A percentile compares a stretch with the other conserved stretches of the same genome.
Evolutionary conservation across 2,329 filamentous ascomycete species (phyloP).

Genomic region (Fusarium luffae): DNA sequence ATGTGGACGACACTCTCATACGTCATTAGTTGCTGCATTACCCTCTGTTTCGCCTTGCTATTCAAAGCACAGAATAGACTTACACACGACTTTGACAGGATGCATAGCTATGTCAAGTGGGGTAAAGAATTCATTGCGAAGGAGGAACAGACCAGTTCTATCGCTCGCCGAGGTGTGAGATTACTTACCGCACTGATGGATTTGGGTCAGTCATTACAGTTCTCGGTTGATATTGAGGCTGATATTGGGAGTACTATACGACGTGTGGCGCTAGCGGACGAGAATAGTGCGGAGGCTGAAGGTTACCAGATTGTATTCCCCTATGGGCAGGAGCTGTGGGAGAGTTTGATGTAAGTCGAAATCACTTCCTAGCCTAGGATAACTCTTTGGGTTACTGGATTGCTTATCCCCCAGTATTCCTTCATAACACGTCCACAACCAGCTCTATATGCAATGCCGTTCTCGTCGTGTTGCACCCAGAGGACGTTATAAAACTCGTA

Average conservation of each 20-base stretch:
- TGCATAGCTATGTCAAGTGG: neutral
- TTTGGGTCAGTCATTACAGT: neutral
- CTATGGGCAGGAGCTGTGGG: conserved; percentile 4
- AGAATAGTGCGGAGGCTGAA: neutral
- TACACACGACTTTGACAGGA: neutral
- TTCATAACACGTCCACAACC: neutral
- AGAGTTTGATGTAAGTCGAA: neutral
- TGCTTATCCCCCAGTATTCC: neutral
- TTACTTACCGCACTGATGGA: neutral
- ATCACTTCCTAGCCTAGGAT: neutral
- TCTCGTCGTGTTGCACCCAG: neutral
- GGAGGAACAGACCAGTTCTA: neutral
- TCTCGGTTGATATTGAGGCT: conserved; percentile 1
- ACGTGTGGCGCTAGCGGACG: neutral
- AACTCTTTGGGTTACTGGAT: neutral
- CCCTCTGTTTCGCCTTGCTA: neutral
- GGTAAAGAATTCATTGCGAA: neutral
- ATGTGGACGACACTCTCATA: conserved; percentile 10
- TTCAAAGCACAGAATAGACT: neutral
- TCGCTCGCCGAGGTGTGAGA: neutral
- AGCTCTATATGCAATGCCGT: neutral
- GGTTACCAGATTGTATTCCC: conserved; percentile 1
- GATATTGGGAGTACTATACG: conserved; percentile 7
- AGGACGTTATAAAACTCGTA: neutral
- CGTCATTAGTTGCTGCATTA: conserved; percentile 7